These are phyloP conservation scores for Coprinopsis sp. DNA, from an alignment of 768 basidiomycete genomes.

Conservation along the genomic window DNA sequence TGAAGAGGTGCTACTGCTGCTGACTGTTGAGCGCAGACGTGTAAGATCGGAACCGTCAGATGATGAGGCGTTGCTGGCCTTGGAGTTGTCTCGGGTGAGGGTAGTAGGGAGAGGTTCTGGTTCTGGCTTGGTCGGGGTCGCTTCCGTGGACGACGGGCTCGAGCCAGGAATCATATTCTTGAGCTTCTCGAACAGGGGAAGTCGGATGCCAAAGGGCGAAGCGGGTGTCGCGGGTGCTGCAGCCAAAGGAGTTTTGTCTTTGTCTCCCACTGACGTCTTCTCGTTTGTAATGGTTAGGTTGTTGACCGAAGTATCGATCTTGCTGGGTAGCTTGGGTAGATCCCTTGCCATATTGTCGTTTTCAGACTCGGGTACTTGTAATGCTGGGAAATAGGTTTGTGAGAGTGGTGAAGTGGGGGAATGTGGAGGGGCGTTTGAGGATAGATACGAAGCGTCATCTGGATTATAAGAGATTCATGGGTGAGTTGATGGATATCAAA, in stretches of 20 bases:
- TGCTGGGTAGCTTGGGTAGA: conserved; percentile 22
- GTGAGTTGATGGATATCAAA: background rate
- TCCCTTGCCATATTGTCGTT: conserved; percentile 8
- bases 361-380: conserved; percentile 3
- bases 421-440: conserved; percentile 41
- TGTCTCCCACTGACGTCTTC: conserved; percentile 11
- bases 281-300: conserved; percentile 8
- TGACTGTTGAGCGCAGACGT: no score
- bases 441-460: conserved; percentile 35
- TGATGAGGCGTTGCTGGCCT: no score
- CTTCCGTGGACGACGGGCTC: conserved; percentile 7
- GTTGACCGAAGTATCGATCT: conserved; percentile 14
- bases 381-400: conserved; percentile 26
- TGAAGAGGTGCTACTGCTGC: conserved; percentile 14
- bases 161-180: conserved; percentile 33
- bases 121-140: background rate
- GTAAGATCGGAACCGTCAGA: conserved; percentile 3
- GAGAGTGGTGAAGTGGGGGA: conserved; percentile 37
- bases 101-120: background rate
- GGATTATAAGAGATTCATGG: background rate
- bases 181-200: conserved; percentile 59
- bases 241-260: background rate
- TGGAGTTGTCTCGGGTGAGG: conserved; percentile 4
- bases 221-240: conserved; percentile 10
- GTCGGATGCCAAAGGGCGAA: conserved; percentile 28